These are phyloP conservation scores for Anthracocystis setariae DNA, from an alignment of 1,284 basidiomycete species.

Conservation along the genomic window DNA sequence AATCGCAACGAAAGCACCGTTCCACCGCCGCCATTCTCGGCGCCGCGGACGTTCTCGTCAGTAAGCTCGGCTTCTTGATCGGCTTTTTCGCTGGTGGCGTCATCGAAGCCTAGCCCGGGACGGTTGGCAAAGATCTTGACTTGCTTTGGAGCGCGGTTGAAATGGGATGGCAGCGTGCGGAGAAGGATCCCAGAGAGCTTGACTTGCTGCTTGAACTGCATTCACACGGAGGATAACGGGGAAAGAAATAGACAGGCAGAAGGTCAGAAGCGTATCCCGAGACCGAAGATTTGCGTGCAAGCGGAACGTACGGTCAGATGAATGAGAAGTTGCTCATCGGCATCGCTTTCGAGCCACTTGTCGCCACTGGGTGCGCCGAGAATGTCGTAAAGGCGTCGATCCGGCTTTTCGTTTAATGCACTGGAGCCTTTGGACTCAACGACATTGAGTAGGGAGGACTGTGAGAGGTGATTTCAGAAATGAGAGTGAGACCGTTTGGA, in stretches of 20 bases:
- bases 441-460: constrained; percentile 74
- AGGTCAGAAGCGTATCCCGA: background rate
- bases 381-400: constrained; percentile 73
- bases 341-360: constrained; percentile 80
- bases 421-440: constrained; percentile 74
- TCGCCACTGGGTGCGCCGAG: constrained; percentile 70
- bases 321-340: constrained; percentile 76
- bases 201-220: constrained; percentile 81
- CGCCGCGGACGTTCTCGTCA: constrained; percentile 61
- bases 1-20: constrained; percentile 75
- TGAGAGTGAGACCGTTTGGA: background rate
- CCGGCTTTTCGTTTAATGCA: constrained; percentile 79
- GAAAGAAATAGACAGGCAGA: background rate
- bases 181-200: constrained; percentile 78
- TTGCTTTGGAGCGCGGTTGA: constrained; percentile 27
- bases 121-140: constrained; percentile 66
- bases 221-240: background rate
- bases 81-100: constrained; percentile 67
- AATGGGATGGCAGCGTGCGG: constrained; percentile 68
- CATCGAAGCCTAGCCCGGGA: constrained; percentile 67
- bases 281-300: background rate
- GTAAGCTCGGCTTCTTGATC: constrained; percentile 69
- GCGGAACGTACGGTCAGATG: constrained; percentile 21
- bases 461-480: constrained; percentile 1
- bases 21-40: constrained; percentile 68